Conservation (phyloP, 2,329 filamentous ascomycete genomes). For the Aspergillus unguis region DNA sequence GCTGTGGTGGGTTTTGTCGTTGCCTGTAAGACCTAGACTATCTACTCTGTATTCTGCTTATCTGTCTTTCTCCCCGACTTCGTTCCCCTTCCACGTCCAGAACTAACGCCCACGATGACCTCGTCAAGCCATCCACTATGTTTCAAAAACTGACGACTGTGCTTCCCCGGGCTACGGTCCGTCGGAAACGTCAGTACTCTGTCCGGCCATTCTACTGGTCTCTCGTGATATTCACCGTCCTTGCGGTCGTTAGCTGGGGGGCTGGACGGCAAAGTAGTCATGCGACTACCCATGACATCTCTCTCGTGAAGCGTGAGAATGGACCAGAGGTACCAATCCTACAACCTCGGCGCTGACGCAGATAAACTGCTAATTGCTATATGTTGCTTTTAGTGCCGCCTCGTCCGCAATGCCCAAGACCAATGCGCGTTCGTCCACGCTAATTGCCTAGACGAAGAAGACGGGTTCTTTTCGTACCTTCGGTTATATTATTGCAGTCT, state of each 20-base stretch:
- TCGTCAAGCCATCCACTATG: slow-evolving; percentile 23
- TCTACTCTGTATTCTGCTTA: background rate
- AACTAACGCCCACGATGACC: slow-evolving; percentile 25
- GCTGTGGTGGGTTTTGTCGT: slow-evolving; percentile 4
- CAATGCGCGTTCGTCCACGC: slow-evolving; percentile 81
- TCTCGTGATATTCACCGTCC: slow-evolving; percentile 35
- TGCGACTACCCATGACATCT: background rate
- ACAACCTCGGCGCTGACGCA: background rate
- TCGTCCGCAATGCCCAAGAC: slow-evolving; percentile 72
- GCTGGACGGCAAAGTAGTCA: slow-evolving; percentile 14
- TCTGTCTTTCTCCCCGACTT: background rate
- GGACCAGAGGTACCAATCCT: slow-evolving; percentile 28
- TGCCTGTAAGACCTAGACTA: slow-evolving; percentile 5
- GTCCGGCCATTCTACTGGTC: slow-evolving; percentile 47
- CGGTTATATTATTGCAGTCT: slow-evolving; percentile 85
- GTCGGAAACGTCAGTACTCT: slow-evolving; percentile 36
- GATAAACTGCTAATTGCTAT: background rate
- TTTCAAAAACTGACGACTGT: slow-evolving; percentile 21
- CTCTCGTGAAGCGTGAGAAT: slow-evolving; percentile 19
- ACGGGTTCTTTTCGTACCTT: slow-evolving; percentile 84
- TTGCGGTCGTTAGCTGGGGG: slow-evolving; percentile 32
- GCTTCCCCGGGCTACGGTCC: slow-evolving; percentile 20
- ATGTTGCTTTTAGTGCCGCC: slow-evolving; percentile 58
- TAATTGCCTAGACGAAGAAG: slow-evolving; percentile 85
- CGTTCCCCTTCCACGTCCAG: background rate